Base-by-base conservation (phyloP, 1,284 basidiomycete genomes). In the Trametes sp. region DNA sequence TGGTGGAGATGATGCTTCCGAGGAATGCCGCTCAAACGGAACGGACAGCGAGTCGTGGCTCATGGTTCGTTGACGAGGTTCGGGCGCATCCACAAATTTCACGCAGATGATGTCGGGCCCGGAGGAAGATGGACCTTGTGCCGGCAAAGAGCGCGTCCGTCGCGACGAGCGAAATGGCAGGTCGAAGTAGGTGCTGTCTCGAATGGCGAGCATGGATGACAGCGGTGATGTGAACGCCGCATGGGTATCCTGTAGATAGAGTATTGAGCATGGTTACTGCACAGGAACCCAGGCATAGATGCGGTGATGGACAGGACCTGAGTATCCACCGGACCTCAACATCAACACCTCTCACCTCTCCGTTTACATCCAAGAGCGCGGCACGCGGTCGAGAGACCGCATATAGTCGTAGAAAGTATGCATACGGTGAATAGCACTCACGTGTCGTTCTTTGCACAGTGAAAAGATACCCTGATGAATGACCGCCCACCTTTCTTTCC, bases 401-500 rank as follows among this genome's bases (percentile, higher is more conserved):
- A 16, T 16, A 26, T 46, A 24, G 45, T 26, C 45, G 14, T 16
- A n/a, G 24, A 46, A 24, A 46, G 8, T 28, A 13, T 9, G 21
- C 19, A 21, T 5, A 21, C 41, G 19, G 45, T 28, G 13, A 46
- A 28, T 33, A 3, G 48, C 11, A 78, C 78, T 68, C 69, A 88
- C 88, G 62, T 80, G 74, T 42, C 82, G 78, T 41, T 84, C 80
- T 64, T 83, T 86, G 69, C 80, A 86, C 19, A 92, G 69, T 63
- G 77, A 80, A 23, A 92, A 73, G 16, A 78, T 66, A 0, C 87
- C 89, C 46, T 87, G 82, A 46, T 82, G 79, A 19, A 92, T 81
- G 28, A 90, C 78, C 29, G 88, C 76, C 85, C 88, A 90, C 2
- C 87, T 77, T 31, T 84, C 80, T 61, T 82, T 81, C 89, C 90